Percentiles rank a stretch among this genome's conserved stretches.
These are phyloP conservation scores for Eucalyptus sideroxylon DNA, from an alignment of 345 rosid genomes.

Conservation along the genomic window DNA sequence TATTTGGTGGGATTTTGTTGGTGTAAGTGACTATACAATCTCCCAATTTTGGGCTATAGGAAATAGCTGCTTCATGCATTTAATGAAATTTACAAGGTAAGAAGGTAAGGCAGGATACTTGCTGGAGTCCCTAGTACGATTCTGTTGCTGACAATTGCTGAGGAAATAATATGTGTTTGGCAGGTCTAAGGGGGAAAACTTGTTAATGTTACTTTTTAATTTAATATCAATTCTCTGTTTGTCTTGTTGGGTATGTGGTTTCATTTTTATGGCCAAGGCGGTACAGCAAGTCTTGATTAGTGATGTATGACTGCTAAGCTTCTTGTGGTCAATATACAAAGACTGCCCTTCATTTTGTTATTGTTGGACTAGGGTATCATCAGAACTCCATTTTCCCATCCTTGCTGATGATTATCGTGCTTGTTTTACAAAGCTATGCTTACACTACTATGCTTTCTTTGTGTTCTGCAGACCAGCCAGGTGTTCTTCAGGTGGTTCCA, in stretches of 20 bases:
- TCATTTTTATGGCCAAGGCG: background rate
- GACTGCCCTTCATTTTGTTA: background rate
- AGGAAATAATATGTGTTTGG: background rate
- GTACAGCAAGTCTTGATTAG: background rate
- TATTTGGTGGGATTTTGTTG: background rate
- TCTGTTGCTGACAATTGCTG: background rate
- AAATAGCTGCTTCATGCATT: background rate
- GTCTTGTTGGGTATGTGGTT: background rate
- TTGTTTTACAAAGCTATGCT: background rate
- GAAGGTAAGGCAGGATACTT: background rate
- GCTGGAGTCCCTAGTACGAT: background rate
- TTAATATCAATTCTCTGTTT: background rate
- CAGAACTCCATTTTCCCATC: background rate
- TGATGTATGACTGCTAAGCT: background rate
- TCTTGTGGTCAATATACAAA: background rate
- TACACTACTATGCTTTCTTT: background rate
- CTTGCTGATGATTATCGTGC: background rate
- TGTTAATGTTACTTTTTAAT: background rate
- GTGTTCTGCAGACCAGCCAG: conserved; percentile 55
- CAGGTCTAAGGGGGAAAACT: background rate
- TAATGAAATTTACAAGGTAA: background rate
- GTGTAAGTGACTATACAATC: background rate
- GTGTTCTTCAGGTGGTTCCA: conserved; percentile 79
- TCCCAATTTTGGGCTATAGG: background rate
- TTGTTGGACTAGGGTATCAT: background rate